A percentile compares a stretch with the other conserved stretches of the same genome.
Conservation (phyloP, 2,329 filamentous ascomycete species). For the Curvularia sp. region DNA sequence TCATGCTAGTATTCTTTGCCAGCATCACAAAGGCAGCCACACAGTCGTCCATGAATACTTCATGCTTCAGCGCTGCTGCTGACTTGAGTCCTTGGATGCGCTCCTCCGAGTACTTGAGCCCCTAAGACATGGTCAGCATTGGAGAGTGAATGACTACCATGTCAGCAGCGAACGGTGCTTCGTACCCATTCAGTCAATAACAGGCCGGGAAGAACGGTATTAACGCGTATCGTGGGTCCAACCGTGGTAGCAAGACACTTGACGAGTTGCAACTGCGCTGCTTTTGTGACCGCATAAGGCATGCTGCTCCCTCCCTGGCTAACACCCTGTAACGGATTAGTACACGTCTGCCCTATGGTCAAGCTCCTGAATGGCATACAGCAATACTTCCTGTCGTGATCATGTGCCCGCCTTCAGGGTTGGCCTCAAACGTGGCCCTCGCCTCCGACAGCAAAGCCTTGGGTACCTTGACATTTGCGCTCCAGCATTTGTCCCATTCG, state of each 20-base stretch:
- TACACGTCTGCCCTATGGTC: background rate
- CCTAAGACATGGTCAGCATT: conserved; percentile 45
- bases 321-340: conserved; percentile 51
- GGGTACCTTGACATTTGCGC: conserved; percentile 64
- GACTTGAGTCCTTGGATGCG: conserved; percentile 62
- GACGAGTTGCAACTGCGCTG: conserved; percentile 73
- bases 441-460: conserved; percentile 63
- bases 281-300: conserved; percentile 81
- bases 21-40: conserved; percentile 63
- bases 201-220: conserved; percentile 70
- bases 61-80: conserved; percentile 66
- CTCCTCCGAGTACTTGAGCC: conserved; percentile 65
- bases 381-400: conserved; percentile 70
- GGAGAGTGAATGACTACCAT: background rate
- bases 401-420: conserved; percentile 68
- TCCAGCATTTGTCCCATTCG: conserved; percentile 72
- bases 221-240: conserved; percentile 68
- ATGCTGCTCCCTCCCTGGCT: conserved; percentile 63
- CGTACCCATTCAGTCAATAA: conserved; percentile 63
- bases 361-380: conserved; percentile 47
- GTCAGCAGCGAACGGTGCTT: background rate
- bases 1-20: conserved; percentile 62
- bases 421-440: conserved; percentile 65
- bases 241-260: conserved; percentile 69
- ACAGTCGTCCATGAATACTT: conserved; percentile 62